phyloP scores from a whole-genome alignment of 345 rosid species.

The Abelmoschus esculentus region DNA sequence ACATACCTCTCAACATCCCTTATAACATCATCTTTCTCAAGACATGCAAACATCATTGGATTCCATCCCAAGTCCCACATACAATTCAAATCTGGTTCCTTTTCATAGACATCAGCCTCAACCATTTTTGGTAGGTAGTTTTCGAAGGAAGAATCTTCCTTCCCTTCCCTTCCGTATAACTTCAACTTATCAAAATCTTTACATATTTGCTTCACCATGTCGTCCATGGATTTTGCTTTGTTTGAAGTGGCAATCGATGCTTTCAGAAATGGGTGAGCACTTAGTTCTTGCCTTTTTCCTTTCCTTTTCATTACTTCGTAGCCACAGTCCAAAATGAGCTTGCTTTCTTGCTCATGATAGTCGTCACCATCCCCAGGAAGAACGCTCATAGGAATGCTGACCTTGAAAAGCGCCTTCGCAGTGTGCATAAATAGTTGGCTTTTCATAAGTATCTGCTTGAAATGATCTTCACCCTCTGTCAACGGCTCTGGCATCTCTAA shows the following conservation, averaged over 20 bases:
- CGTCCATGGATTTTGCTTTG: conserved; percentile 43
- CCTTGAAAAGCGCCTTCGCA: conserved; percentile 71
- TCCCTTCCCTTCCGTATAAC: conserved; percentile 39
- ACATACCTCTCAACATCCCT: conserved; percentile 66
- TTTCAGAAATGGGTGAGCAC: conserved; percentile 53
- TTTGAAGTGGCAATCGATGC: conserved; percentile 21
- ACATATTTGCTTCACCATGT: conserved; percentile 49
- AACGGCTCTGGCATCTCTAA: conserved; percentile 32
- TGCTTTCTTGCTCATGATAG: conserved; percentile 40
- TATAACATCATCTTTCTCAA: conserved; percentile 61
- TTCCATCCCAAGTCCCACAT: conserved; percentile 92
- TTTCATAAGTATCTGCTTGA: conserved; percentile 54
- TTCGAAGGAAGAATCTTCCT: conserved; percentile 33
- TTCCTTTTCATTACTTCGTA: conserved; percentile 76
- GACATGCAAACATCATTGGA: conserved; percentile 25
- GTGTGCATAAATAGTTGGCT: conserved; percentile 66
- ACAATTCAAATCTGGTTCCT: conserved; percentile 57
- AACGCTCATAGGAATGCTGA: conserved; percentile 44
- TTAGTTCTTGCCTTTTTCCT: conserved; percentile 66
- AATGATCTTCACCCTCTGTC: conserved; percentile 48
- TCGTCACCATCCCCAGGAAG: conserved; percentile 19
- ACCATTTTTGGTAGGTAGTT: conserved; percentile 59
- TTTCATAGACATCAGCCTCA: conserved; percentile 45
- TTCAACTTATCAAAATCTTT: conserved; percentile 49
- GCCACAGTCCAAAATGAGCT: conserved; percentile 59